Evolutionary conservation across 106 monocot species (phyloP).

Genomic region (Hemerocallis citrina): DNA sequence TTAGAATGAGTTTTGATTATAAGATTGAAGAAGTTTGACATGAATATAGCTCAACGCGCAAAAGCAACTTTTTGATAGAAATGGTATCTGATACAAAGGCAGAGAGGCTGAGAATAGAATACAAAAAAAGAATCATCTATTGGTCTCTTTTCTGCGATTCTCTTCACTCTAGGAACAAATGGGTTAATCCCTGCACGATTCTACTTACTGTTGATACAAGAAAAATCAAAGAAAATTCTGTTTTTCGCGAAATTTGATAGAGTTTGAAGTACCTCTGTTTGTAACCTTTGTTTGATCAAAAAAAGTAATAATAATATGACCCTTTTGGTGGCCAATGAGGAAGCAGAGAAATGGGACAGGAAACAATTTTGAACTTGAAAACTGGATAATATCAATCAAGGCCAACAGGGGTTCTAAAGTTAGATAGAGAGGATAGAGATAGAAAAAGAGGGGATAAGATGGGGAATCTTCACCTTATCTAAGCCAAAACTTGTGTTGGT

Average conservation of each 20-base stretch:
- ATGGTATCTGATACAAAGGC: not conserved
- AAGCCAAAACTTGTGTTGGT: not conserved
- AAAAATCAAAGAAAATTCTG: no score
- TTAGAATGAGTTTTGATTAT: no score
- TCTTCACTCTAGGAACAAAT: not conserved
- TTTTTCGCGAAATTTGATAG: no score
- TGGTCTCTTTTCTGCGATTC: not conserved
- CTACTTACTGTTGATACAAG: not conserved
- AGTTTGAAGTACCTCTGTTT: not conserved
- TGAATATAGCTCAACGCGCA: no score
- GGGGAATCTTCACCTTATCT: constrained; percentile 1
- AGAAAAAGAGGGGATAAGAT: not conserved
- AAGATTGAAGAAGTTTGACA: no score
- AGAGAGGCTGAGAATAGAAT: no score
- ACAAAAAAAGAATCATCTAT: not conserved
- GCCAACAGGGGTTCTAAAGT: no score
- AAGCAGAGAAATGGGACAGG: not conserved
- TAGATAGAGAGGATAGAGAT: constrained; percentile 1
- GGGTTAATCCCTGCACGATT: not conserved
- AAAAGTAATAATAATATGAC: no score
- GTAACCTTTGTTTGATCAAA: not conserved
- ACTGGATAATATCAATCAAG: no score
- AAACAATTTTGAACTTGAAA: no score
- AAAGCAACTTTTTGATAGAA: constrained; percentile 2
- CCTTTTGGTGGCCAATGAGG: not conserved